Conservation (phyloP, 768 basidiomycete genomes). For the Termitomyces sp. region DNA sequence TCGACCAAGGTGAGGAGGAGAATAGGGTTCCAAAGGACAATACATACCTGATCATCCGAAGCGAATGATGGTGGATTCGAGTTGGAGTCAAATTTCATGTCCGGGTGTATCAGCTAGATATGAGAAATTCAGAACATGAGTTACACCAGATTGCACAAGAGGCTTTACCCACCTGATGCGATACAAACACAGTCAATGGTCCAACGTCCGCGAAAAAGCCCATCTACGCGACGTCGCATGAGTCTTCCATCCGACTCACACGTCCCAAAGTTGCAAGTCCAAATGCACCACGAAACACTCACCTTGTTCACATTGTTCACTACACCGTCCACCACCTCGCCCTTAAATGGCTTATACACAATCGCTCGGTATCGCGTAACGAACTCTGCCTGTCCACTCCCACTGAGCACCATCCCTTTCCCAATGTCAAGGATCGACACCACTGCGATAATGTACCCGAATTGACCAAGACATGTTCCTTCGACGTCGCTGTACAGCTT, state of each 20-base stretch:
- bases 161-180: slow-evolving; percentile 70
- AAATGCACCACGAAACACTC: slow-evolving; percentile 15
- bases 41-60: slow-evolving; percentile 77
- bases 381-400: slow-evolving; percentile 95
- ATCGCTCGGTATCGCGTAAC: slow-evolving; percentile 92
- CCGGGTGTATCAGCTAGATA: slow-evolving; percentile 84
- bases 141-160: neutral
- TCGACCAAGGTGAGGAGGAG: neutral
- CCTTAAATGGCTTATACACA: slow-evolving; percentile 99
- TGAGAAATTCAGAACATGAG: neutral
- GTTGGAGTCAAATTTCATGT: slow-evolving; percentile 93
- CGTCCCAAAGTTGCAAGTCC: neutral
- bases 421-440: slow-evolving; percentile 89
- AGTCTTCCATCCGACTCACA: neutral
- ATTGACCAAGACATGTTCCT: slow-evolving; percentile 93
- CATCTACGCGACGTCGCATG: slow-evolving; percentile 55
- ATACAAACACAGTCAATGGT: slow-evolving; percentile 90
- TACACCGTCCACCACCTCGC: slow-evolving; percentile 95
- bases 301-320: slow-evolving; percentile 97
- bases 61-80: slow-evolving; percentile 96
- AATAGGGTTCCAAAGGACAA: neutral
- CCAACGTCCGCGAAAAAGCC: slow-evolving; percentile 98
- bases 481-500: slow-evolving; percentile 96
- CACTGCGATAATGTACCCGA: slow-evolving; percentile 92
- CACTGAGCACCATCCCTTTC: slow-evolving; percentile 86